phyloP scores from a whole-genome alignment of 768 basidiomycete genomes.

The Suillus spraguei region DNA sequence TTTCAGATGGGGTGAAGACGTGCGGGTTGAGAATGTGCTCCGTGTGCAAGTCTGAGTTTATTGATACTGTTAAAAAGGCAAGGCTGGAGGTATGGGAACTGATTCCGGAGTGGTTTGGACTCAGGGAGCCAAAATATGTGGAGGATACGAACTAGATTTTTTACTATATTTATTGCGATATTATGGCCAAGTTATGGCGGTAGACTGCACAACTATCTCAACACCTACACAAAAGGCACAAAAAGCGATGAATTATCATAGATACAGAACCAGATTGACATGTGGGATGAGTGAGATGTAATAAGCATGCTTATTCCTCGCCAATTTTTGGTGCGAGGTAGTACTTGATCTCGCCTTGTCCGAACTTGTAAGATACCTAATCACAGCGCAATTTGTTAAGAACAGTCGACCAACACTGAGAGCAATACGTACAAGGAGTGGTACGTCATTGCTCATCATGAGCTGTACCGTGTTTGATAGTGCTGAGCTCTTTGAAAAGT shows the following conservation, averaged over 20 bases:
- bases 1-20: constrained; percentile 58
- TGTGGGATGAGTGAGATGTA: constrained; percentile 4
- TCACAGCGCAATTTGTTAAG: constrained; percentile 3
- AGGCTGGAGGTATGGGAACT: constrained; percentile 62
- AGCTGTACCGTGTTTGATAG: constrained; percentile 75
- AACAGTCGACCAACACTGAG: neutral
- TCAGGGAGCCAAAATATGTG: constrained; percentile 25
- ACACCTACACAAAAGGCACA: neutral
- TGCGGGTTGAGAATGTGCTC: constrained; percentile 59
- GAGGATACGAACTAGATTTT: neutral
- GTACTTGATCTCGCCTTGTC: constrained; percentile 87
- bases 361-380: constrained; percentile 88
- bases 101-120: constrained; percentile 67
- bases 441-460: constrained; percentile 92
- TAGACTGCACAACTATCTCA: neutral
- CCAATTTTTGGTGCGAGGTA: constrained; percentile 97
- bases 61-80: constrained; percentile 42
- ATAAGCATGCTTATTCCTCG: constrained; percentile 55
- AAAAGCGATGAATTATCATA: constrained; percentile 11
- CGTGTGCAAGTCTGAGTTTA: constrained; percentile 52
- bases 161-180: neutral
- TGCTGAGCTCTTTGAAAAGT: constrained; percentile 89
- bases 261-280: constrained; percentile 3
- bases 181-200: neutral
- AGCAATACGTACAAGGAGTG: constrained; percentile 64